These are phyloP conservation scores for Xylariaceae sp. DNA, from an alignment of 2,329 filamentous ascomycete species.

Conservation along the genomic window DNA sequence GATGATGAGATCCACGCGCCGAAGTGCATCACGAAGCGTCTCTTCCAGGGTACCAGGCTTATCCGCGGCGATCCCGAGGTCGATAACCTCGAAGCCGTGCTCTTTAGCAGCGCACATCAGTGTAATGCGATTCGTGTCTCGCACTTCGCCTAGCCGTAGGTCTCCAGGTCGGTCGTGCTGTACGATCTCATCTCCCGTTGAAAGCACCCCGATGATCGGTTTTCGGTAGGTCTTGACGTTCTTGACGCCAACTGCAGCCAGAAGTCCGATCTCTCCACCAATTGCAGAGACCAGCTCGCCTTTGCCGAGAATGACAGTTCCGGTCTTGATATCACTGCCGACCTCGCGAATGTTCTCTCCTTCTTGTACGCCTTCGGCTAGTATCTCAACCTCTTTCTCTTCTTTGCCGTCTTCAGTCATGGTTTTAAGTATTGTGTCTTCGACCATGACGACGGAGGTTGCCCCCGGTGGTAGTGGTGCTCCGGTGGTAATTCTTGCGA, in stretches of 20 bases:
- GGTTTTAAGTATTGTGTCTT: slow-evolving; percentile 76
- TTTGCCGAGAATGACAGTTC: slow-evolving; percentile 64
- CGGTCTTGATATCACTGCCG: slow-evolving; percentile 77
- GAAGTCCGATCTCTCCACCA: slow-evolving; percentile 85
- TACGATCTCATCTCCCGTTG: slow-evolving; percentile 92
- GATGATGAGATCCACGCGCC: slow-evolving; percentile 74
- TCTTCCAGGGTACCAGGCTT: slow-evolving; percentile 70
- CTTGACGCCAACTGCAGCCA: slow-evolving; percentile 76
- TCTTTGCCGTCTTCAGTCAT: slow-evolving; percentile 77
- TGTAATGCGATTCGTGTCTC: slow-evolving; percentile 89
- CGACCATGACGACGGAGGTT: slow-evolving; percentile 93
- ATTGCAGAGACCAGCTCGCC: slow-evolving; percentile 81
- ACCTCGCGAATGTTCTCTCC: slow-evolving; percentile 90
- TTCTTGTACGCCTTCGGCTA: slow-evolving; percentile 67
- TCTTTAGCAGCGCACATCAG: slow-evolving; percentile 72
- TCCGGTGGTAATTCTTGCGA: slow-evolving; percentile 90
- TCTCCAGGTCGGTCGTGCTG: slow-evolving; percentile 60
- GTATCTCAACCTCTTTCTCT: slow-evolving; percentile 82
- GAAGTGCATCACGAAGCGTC: slow-evolving; percentile 69
- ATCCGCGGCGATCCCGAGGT: slow-evolving; percentile 81
- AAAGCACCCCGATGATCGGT: slow-evolving; percentile 80
- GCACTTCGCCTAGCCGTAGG: slow-evolving; percentile 75
- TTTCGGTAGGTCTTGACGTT: slow-evolving; percentile 69
- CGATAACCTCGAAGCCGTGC: slow-evolving; percentile 73
- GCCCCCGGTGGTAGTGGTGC: slow-evolving; percentile 85